A percentile compares a stretch with the other conserved stretches of the same genome.
Evolutionary conservation across 1,284 basidiomycete genomes (phyloP).

Genomic region (Lignosus rhinocerotis): DNA sequence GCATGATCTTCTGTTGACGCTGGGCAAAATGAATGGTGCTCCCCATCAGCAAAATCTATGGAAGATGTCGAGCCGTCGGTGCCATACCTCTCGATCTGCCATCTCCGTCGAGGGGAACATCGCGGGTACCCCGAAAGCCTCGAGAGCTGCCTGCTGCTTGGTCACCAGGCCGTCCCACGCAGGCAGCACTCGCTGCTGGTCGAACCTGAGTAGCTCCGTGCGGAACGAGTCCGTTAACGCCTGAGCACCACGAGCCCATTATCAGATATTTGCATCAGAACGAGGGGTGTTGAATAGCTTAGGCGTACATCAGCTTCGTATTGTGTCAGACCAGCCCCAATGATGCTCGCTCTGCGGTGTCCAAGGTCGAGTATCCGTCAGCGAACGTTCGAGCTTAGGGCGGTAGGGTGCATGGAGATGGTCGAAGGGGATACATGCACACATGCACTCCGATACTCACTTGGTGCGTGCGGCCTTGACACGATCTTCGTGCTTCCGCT

Average conservation of each 20-base stretch:
- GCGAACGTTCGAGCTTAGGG: not conserved
- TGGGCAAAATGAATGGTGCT: constrained; percentile 21
- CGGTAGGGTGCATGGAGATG: not conserved
- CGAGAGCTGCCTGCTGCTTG: constrained; percentile 66
- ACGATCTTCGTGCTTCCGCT: constrained; percentile 66
- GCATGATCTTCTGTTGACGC: constrained; percentile 51
- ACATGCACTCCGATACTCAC: constrained; percentile 39
- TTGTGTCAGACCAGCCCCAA: constrained; percentile 61
- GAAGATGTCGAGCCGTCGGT: constrained; percentile 11
- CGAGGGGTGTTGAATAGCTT: not conserved
- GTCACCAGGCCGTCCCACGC: constrained; percentile 75
- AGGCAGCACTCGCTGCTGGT: constrained; percentile 59
- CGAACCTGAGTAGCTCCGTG: constrained; percentile 64
- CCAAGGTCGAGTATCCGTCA: constrained; percentile 5
- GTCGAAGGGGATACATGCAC: not conserved
- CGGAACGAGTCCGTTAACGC: constrained; percentile 62
- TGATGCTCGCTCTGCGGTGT: constrained; percentile 54
- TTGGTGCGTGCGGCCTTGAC: constrained; percentile 64
- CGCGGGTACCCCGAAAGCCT: constrained; percentile 60
- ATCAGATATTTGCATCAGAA: constrained; percentile 13
- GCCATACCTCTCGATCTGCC: constrained; percentile 56
- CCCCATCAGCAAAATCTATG: constrained; percentile 9
- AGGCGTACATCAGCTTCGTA: constrained; percentile 66
- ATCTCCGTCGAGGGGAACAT: constrained; percentile 60
- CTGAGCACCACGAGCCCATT: constrained; percentile 35